Percentiles rank a stretch among this genome's conserved stretches.
phyloP scores from a whole-genome alignment of 2,329 filamentous ascomycete species.

The Nemania sp. region DNA sequence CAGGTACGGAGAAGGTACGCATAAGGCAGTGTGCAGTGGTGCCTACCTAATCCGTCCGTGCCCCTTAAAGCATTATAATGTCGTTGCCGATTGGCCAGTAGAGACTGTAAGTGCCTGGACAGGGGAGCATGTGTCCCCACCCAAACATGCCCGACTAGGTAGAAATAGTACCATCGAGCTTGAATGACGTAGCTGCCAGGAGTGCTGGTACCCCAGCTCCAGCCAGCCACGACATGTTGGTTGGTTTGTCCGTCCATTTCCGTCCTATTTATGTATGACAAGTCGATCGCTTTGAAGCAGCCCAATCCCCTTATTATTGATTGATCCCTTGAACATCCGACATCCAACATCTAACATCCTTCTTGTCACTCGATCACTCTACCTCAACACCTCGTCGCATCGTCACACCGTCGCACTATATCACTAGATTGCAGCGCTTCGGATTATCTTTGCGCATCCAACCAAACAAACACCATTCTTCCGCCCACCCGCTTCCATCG shows the following conservation, averaged over 20 bases:
- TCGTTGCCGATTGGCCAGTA: too few species aligned
- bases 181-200: slow-evolving; percentile 33
- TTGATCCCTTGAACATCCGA: neutral
- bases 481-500: too few species aligned
- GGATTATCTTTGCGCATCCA: neutral
- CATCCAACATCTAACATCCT: slow-evolving; percentile 6
- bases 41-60: too few species aligned
- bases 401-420: neutral
- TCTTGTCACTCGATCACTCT: neutral
- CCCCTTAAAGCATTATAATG: too few species aligned
- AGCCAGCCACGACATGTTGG: slow-evolving; percentile 18
- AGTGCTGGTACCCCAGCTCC: slow-evolving; percentile 13
- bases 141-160: neutral
- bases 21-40: too few species aligned
- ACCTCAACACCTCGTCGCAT: slow-evolving; percentile 6
- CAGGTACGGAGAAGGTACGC: too few species aligned
- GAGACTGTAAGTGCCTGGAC: too few species aligned
- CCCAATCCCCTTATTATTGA: slow-evolving; percentile 3
- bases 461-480: slow-evolving; percentile 1
- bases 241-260: slow-evolving; percentile 14
- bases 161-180: neutral
- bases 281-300: slow-evolving; percentile 11
- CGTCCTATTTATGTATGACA: slow-evolving; percentile 24
- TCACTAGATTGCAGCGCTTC: neutral
- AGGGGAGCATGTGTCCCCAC: too few species aligned